phyloP scores from a whole-genome alignment of 2,329 filamentous ascomycete genomes.

The Chaetoscypha palmicola region DNA sequence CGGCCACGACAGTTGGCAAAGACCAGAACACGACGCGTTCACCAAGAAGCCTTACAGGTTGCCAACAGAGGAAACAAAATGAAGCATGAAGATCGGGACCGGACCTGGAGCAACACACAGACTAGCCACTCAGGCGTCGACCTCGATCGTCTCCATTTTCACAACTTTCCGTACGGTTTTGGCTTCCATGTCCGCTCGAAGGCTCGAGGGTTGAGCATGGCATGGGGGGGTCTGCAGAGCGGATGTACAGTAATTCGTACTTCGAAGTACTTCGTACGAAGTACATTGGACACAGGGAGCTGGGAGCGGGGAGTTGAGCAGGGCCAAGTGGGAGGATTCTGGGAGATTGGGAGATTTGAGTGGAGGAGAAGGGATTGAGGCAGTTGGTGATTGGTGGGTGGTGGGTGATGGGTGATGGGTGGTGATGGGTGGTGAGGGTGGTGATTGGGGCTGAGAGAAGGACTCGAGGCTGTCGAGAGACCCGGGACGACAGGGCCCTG shows the following conservation, averaged over 20 bases:
- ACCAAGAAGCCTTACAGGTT: neutral
- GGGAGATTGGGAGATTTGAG: neutral
- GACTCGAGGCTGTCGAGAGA: neutral
- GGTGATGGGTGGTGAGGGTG: too few species aligned
- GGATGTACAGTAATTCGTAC: too few species aligned
- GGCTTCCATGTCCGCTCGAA: neutral
- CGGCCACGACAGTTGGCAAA: neutral
- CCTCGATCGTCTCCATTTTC: neutral
- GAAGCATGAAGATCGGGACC: conserved; percentile 13
- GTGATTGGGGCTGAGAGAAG: too few species aligned
- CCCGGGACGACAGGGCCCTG: neutral
- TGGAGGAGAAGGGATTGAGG: neutral
- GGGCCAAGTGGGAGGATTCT: neutral
- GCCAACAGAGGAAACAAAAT: conserved; percentile 12
- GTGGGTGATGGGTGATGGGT: too few species aligned
- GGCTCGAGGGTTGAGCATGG: neutral
- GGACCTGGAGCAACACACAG: conserved; percentile 5
- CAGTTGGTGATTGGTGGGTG: neutral
- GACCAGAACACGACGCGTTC: conserved; percentile 7
- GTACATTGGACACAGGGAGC: neutral
- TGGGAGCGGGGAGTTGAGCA: neutral
- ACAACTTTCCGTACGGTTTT: neutral
- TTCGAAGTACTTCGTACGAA: too few species aligned
- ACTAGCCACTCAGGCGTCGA: conserved; percentile 7
- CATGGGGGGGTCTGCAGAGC: neutral